Percentiles rank a stretch among this genome's conserved stretches.
These are phyloP conservation scores for Berberis vulgaris DNA, from an alignment of 164 flowering plant genomes.

Conservation along the genomic window DNA sequence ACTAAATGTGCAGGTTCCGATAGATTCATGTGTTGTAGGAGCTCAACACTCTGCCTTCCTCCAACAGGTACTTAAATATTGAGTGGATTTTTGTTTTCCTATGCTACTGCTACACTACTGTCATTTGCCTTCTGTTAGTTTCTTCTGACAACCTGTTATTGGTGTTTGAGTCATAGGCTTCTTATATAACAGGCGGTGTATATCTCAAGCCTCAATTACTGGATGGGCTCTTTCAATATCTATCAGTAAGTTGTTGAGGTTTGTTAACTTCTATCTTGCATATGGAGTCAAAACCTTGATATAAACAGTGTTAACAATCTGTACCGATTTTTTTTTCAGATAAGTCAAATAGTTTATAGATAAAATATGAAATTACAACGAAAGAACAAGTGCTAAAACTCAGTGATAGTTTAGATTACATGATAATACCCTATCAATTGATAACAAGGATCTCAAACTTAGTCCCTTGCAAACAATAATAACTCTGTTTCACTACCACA, in stretches of 20 bases:
- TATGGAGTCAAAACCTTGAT: too few species aligned
- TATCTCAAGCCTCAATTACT: constrained; percentile 75
- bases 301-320: too few species aligned
- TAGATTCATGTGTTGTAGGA: constrained; percentile 88
- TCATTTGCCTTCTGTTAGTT: constrained; percentile 1
- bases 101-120: not conserved
- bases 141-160: constrained; percentile 10
- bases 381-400: too few species aligned
- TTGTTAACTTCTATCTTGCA: not conserved
- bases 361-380: too few species aligned
- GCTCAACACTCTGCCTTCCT: constrained; percentile 85
- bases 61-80: constrained; percentile 62
- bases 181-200: constrained; percentile 92
- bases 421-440: too few species aligned
- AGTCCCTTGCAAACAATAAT: too few species aligned
- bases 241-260: constrained; percentile 39
- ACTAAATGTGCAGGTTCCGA: constrained; percentile 58
- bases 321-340: too few species aligned
- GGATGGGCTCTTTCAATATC: constrained; percentile 88
- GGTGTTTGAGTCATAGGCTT: constrained; percentile 51
- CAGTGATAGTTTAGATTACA: too few species aligned
- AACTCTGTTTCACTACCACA: too few species aligned
- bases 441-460: too few species aligned
- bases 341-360: too few species aligned
- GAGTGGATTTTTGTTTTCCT: not conserved